Conservation (phyloP, 2,329 filamentous ascomycete species). For the Claviceps sp. region DNA sequence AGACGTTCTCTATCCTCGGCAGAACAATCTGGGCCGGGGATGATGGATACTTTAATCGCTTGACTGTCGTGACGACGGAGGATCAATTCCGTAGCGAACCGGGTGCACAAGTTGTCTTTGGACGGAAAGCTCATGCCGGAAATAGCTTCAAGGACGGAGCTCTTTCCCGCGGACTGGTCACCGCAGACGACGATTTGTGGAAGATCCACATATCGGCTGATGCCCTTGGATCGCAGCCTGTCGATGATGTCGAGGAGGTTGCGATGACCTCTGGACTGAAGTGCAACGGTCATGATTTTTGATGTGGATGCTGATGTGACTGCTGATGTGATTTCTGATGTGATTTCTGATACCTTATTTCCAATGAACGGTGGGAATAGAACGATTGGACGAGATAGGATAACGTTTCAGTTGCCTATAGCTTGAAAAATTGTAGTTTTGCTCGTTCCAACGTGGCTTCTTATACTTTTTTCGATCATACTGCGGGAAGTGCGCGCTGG, state of each 20-base stretch:
- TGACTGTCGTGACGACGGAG: conserved; percentile 29
- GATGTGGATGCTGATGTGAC: background rate
- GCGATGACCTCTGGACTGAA: conserved; percentile 7
- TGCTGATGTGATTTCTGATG: no score
- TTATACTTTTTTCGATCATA: no score
- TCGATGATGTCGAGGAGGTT: conserved; percentile 10
- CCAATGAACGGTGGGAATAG: no score
- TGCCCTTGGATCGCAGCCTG: conserved; percentile 7
- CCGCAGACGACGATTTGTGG: conserved; percentile 44
- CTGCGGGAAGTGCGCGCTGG: no score
- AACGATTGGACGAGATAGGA: no score
- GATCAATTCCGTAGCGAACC: conserved; percentile 49
- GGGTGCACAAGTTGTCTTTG: conserved; percentile 45
- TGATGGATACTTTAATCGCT: conserved; percentile 20
- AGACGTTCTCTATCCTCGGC: conserved; percentile 12
- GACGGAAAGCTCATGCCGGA: conserved; percentile 46
- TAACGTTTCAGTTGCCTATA: no score
- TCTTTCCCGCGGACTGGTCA: conserved; percentile 50
- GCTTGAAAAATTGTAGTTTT: no score
- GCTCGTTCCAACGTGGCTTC: no score
- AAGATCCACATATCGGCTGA: conserved; percentile 19
- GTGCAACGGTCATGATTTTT: conserved; percentile 5
- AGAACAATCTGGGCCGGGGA: conserved; percentile 17
- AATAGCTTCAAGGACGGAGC: conserved; percentile 50
- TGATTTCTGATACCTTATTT: no score